Conservation (phyloP, 441 rosid species). For the Hura crepitans region DNA sequence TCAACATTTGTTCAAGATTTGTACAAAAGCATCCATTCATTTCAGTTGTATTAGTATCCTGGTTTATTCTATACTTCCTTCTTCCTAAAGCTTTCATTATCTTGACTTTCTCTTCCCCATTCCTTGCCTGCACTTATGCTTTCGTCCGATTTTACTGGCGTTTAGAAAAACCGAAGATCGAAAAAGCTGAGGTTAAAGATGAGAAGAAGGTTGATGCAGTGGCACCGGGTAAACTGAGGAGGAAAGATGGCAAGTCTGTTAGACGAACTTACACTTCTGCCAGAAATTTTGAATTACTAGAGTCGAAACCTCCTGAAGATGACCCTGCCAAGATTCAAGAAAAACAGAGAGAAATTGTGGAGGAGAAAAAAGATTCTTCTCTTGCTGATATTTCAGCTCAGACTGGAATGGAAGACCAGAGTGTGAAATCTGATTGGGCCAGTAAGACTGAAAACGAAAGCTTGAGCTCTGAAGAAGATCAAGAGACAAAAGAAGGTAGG, state of each 20-base stretch:
- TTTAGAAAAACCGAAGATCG: constrained; percentile 14
- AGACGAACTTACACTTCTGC: constrained; percentile 36
- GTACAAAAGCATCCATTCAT: constrained; percentile 45
- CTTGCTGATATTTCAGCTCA: constrained; percentile 16
- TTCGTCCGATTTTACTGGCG: constrained; percentile 30
- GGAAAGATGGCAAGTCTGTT: constrained; percentile 4
- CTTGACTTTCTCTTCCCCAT: constrained; percentile 46
- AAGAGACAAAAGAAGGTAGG: constrained; percentile 27
- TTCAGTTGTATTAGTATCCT: constrained; percentile 31
- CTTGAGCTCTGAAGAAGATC: constrained; percentile 41
- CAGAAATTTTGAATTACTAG: constrained; percentile 35
- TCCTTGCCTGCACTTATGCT: constrained; percentile 36
- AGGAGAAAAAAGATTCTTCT: constrained; percentile 14
- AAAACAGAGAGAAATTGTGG: constrained; percentile 17
- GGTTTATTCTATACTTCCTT: constrained; percentile 41
- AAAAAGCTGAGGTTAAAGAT: constrained; percentile 5
- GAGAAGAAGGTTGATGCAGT: constrained; percentile 15
- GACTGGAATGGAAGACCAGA: constrained; percentile 10
- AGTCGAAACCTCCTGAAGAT: constrained; percentile 23
- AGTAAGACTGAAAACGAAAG: constrained; percentile 40
- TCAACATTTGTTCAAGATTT: constrained; percentile 29
- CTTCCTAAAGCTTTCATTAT: constrained; percentile 56
- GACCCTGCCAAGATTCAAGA: constrained; percentile 27
- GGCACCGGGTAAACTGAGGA: constrained; percentile 3
- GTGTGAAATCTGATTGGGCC: constrained; percentile 22